phyloP scores from a whole-genome alignment of 495 filamentous ascomycete species.

The Pseudomonodictys pantanalensis region DNA sequence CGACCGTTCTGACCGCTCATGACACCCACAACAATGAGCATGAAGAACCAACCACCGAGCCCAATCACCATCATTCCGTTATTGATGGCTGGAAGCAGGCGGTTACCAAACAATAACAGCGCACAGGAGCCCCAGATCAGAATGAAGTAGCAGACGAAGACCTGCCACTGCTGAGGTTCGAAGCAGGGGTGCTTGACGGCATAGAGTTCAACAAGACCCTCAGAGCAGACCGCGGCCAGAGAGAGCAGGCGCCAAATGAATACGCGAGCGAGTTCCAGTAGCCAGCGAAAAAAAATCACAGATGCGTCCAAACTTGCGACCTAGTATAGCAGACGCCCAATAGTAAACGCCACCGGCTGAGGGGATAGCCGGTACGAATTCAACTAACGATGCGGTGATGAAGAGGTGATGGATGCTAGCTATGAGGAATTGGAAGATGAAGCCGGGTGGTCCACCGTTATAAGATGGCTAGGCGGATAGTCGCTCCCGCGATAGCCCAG shows the following conservation, averaged over 20 bases:
- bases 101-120: constrained; percentile 68
- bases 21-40: constrained; percentile 66
- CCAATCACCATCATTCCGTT: constrained; percentile 61
- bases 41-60: constrained; percentile 64
- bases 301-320: constrained; percentile 61
- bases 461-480: constrained; percentile 40
- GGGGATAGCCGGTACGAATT: constrained; percentile 74
- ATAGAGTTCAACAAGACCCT: constrained; percentile 68
- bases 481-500: constrained; percentile 56
- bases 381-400: constrained; percentile 54
- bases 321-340: constrained; percentile 74
- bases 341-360: constrained; percentile 78
- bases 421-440: constrained; percentile 49
- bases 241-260: constrained; percentile 64
- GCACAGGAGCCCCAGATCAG: constrained; percentile 62
- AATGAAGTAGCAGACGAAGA: constrained; percentile 66
- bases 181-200: constrained; percentile 63
- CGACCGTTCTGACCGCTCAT: constrained; percentile 56
- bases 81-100: constrained; percentile 61
- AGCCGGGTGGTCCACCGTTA: constrained; percentile 55
- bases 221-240: constrained; percentile 62
- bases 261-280: constrained; percentile 68
- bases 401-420: constrained; percentile 49
- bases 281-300: constrained; percentile 74
- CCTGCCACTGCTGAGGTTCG: constrained; percentile 62